Evolutionary conservation across 2,329 filamentous ascomycete genomes (phyloP), one percentile per base, ranked within the genome.

Genomic region (Falciphora oryzae): DNA sequence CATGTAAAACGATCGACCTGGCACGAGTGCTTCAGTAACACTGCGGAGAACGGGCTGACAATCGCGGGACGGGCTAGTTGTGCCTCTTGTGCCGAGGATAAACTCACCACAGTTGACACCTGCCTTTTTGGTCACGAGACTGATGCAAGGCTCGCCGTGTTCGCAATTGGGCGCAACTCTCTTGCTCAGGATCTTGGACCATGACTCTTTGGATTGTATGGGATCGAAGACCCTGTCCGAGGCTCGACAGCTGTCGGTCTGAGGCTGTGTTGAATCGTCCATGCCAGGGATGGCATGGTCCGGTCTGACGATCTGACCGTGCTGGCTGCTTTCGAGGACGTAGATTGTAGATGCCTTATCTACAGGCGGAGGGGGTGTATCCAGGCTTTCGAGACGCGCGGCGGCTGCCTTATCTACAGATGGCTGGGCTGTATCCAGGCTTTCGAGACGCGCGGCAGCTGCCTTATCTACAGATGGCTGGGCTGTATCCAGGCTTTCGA

Each of bases 141-240:
- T 91, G 68, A 93, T 90, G 75, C 95, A 98, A 3, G 91, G 90
- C 70, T 98, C 93, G 63, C 87, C 82, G 72, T 99, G 95, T 61
- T 97, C 93, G 73, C 95, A 99, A 65, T 84, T 85, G 1, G 95
- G 95, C 1, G 86, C 81, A 1, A 85, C 78, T 65, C 90, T 88
- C 74, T 89, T 92, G 22, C 88, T 85, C 67, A 98, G 88, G 18
- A 98, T 81, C 73, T 89, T 93, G 5, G 87, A 88, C 95, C 95
- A 98, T 28, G 89, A 89, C 72, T 95, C 89, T 73, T 92, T 94
- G 59, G 85, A 84, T 66, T 85, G 81, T 62, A 92, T 86, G 0
- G 89, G 88, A 69, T 93, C 90, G 66, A 89, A 81, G 1, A 85
- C 79, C 65, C 75, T 80, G 8, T 62, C 58, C 58, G 31, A 50